Conservation (phyloP, 306 rosid genomes). For the Clitoria ternatea region DNA sequence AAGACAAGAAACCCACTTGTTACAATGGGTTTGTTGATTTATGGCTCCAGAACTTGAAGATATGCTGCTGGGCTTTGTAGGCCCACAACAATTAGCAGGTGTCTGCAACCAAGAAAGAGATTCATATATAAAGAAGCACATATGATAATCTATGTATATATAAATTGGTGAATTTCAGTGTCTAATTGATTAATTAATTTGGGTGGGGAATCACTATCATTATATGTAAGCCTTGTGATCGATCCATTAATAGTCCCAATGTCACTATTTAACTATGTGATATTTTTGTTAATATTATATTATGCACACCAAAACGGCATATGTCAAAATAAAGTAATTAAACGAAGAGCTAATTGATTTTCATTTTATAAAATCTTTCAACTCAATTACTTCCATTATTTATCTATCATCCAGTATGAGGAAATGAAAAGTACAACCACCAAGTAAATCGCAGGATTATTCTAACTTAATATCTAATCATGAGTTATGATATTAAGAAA, state of each 20-base stretch:
- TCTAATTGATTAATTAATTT: too few relatives aligned
- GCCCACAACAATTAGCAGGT: not conserved
- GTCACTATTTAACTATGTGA: not conserved
- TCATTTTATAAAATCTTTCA: not conserved
- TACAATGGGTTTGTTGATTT: not conserved
- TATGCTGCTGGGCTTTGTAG: not conserved
- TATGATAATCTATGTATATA: too few relatives aligned
- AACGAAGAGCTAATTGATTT: not conserved
- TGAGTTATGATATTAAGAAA: too few relatives aligned
- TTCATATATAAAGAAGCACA: too few relatives aligned
- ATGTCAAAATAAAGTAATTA: not conserved
- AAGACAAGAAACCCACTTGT: not conserved
- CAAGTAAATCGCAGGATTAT: too few relatives aligned
- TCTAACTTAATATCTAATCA: too few relatives aligned
- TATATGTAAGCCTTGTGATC: not conserved
- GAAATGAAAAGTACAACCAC: too few relatives aligned
- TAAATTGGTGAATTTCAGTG: too few relatives aligned
- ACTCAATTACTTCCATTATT: too few relatives aligned
- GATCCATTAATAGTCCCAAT: not conserved
- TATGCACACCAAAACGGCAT: not conserved
- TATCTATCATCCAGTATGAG: too few relatives aligned
- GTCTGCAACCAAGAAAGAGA: too few relatives aligned
- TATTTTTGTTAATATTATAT: not conserved
- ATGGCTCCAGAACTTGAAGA: not conserved
- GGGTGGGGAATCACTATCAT: not conserved